Evolutionary conservation across 805 yeast genomes (phyloP).

Genomic region (Lipomyces yamanashiensis): DNA sequence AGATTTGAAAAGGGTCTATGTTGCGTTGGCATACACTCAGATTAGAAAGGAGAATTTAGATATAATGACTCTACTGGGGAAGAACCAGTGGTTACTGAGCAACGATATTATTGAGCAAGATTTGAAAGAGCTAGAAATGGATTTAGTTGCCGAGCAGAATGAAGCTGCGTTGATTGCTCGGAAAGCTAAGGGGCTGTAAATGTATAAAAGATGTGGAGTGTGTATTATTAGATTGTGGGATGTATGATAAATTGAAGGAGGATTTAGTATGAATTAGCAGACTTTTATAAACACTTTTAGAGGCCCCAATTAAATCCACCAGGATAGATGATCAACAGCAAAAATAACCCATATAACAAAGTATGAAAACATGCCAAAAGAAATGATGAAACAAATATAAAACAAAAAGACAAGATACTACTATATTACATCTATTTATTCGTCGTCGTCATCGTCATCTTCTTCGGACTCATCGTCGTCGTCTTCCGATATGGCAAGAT

Average conservation of each 20-base stretch:
- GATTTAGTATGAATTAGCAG: neutral
- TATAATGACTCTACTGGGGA: constrained; percentile 39
- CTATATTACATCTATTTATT: constrained; percentile 15
- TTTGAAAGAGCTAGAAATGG: constrained; percentile 36
- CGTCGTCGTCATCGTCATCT: constrained; percentile 17
- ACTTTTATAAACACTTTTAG: constrained; percentile 10
- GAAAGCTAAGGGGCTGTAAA: constrained; percentile 10
- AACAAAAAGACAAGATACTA: constrained; percentile 1
- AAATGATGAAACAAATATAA: neutral
- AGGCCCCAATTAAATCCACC: neutral
- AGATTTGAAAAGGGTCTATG: constrained; percentile 35
- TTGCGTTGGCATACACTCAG: constrained; percentile 41
- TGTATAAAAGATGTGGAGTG: neutral
- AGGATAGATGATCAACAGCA: neutral
- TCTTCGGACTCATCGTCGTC: constrained; percentile 12
- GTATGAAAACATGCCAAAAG: neutral
- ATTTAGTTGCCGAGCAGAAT: constrained; percentile 33
- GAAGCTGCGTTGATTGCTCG: constrained; percentile 27
- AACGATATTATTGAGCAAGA: constrained; percentile 41
- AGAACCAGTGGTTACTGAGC: constrained; percentile 44
- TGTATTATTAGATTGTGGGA: neutral
- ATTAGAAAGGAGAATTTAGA: constrained; percentile 41
- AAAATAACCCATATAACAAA: neutral
- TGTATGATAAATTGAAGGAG: neutral
- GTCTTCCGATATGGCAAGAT: neutral